Base-by-base conservation (phyloP, 352 stramenopile genomes). In the Globisporangium emineosum region DNA sequence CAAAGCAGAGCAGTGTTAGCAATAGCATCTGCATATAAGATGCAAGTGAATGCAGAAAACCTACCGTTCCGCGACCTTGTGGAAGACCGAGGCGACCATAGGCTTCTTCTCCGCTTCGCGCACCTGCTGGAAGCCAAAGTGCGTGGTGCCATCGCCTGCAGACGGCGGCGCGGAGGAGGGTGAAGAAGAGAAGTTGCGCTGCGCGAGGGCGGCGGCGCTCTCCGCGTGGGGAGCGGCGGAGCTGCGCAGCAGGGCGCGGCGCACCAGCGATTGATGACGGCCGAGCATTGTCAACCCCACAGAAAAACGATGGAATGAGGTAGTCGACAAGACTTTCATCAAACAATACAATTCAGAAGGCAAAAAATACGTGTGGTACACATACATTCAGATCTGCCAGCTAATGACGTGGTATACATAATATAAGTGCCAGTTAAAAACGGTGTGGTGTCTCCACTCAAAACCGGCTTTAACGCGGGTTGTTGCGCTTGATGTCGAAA, bases 41-140 rank as follows among this genome's bases (percentile, higher is more conserved):
- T 21, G 21, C 35, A 13, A 61, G 45, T 32, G 35, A 56, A 3
- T 12, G 7, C 5, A 7, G 32, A 23, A 0, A 47, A 63, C 21
- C 64, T 97, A 99, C 72, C 86, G 94, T 64, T 98, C 87, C 15
- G 98, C 97, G 21, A 99, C 97, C 71, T 90, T 98, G 76, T 98
- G 96, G 82, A 99, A 99, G 3, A 99, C 98, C 43, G 82, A 80
- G 29, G 91, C 87, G 1, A 99, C 98, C 71, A 98, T 89, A 4
- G 78, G 78, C 75, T 99, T 96, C 81, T 99, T 98, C 60, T 94
- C 91, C 57, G 89, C 78, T 58, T 93, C 84, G 40, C 79, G 77
- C 50, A 98, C 93, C 70, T 98, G 73, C 68, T 91, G 80, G 72
- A 96, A 97, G 55, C 90, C 90, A 66, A 96, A 96, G 72, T 96